Percentiles rank a stretch among this genome's conserved stretches.
These are phyloP conservation scores for Spathaspora sp. DNA, from an alignment of 1,139 yeast species.

Conservation along the genomic window DNA sequence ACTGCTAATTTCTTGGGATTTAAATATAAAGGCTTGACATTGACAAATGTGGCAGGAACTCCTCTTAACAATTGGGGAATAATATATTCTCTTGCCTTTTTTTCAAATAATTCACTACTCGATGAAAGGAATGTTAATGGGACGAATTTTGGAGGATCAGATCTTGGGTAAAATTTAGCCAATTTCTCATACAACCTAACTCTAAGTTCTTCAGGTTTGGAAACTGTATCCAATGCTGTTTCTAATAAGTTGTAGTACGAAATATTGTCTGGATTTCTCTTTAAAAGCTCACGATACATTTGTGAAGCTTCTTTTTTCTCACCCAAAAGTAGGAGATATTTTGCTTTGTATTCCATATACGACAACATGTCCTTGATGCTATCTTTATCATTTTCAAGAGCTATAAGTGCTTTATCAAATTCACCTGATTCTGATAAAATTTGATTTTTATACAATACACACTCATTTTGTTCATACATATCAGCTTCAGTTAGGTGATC, in stretches of 20 bases:
- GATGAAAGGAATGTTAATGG: slow-evolving; percentile 77
- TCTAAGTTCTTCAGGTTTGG: slow-evolving; percentile 37
- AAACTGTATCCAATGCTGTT: slow-evolving; percentile 50
- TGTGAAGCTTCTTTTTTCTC: slow-evolving; percentile 60
- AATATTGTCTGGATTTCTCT: slow-evolving; percentile 83
- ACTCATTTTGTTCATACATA: slow-evolving; percentile 76
- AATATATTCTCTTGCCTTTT: slow-evolving; percentile 52
- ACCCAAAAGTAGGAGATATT: slow-evolving; percentile 46
- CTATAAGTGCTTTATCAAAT: slow-evolving; percentile 59
- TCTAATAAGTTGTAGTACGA: slow-evolving; percentile 69
- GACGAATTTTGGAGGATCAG: slow-evolving; percentile 76
- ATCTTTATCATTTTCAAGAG: slow-evolving; percentile 52
- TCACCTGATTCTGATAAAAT: slow-evolving; percentile 67
- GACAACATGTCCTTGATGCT: slow-evolving; percentile 65
- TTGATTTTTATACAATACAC: slow-evolving; percentile 69
- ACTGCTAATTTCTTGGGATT: slow-evolving; percentile 45
- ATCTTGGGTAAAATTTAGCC: slow-evolving; percentile 70
- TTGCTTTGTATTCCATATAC: slow-evolving; percentile 66
- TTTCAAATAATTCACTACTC: slow-evolving; percentile 40
- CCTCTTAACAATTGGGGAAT: slow-evolving; percentile 67
- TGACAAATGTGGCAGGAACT: slow-evolving; percentile 88
- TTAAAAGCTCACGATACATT: slow-evolving; percentile 66
- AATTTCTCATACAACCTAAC: slow-evolving; percentile 62
- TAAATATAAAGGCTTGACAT: slow-evolving; percentile 76
- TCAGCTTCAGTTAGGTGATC: slow-evolving; percentile 69